Evolutionary conservation across 768 basidiomycete genomes (phyloP).

Genomic region (Podaxis pistillaris): DNA sequence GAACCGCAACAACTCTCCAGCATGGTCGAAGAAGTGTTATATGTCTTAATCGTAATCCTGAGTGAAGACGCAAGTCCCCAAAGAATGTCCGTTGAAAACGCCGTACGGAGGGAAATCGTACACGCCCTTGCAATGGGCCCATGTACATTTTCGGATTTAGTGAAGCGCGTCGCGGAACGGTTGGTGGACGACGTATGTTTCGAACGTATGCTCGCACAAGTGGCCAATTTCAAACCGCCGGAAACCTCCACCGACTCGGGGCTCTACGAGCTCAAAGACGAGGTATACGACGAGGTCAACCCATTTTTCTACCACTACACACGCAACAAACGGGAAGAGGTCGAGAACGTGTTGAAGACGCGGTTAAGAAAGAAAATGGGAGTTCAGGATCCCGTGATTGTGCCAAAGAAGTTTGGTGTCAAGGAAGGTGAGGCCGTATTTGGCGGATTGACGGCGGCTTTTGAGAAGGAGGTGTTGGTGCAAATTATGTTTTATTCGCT

Average conservation of each 20-base stretch:
- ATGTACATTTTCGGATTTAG: conserved; percentile 86
- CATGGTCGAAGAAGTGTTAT: conserved; percentile 86
- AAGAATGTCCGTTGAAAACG: conserved; percentile 58
- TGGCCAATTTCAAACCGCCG: conserved; percentile 81
- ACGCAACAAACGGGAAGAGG: conserved; percentile 90
- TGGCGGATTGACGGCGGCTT: conserved; percentile 54
- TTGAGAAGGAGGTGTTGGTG: conserved; percentile 69
- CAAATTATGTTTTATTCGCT: conserved; percentile 85
- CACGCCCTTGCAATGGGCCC: conserved; percentile 89
- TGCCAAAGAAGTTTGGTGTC: conserved; percentile 70
- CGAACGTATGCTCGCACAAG: conserved; percentile 71
- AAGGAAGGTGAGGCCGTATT: conserved; percentile 59
- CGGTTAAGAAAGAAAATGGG: conserved; percentile 62
- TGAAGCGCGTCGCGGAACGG: conserved; percentile 88
- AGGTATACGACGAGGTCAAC: conserved; percentile 82
- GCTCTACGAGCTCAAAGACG: conserved; percentile 85
- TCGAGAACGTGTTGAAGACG: conserved; percentile 69
- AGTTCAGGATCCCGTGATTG: conserved; percentile 64
- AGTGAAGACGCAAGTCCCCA: conserved; percentile 78
- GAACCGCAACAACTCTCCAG: conserved; percentile 70
- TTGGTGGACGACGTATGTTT: conserved; percentile 83
- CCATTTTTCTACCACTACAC: conserved; percentile 97
- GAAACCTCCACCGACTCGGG: conserved; percentile 79
- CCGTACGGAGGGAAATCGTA: conserved; percentile 82
- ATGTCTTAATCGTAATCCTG: conserved; percentile 82